A percentile compares a stretch with the other conserved stretches of the same genome.
These are phyloP conservation scores for Beauveria rudraprayagi DNA, from an alignment of 2,329 filamentous ascomycete species.

Conservation along the genomic window DNA sequence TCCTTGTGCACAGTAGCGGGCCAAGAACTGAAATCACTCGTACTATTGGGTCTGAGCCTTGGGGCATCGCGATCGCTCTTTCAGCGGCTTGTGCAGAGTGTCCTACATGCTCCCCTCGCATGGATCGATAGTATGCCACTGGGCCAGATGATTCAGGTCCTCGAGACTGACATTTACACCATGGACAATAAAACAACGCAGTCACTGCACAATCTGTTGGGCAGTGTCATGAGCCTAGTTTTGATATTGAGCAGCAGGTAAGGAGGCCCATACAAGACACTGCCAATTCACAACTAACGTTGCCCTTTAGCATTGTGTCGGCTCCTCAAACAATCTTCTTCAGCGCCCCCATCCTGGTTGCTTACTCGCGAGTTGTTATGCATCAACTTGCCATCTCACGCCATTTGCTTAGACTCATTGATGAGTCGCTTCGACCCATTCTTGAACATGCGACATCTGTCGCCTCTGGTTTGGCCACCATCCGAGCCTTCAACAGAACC, in stretches of 20 bases:
- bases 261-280: background rate
- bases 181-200: conserved; percentile 6
- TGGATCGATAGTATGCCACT: conserved; percentile 11
- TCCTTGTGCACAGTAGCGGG: background rate
- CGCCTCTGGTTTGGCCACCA: conserved; percentile 5
- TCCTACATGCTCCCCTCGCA: conserved; percentile 1
- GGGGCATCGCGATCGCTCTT: conserved; percentile 7
- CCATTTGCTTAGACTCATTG: background rate
- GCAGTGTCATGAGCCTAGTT: background rate
- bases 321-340: background rate
- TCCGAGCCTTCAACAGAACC: conserved; percentile 10
- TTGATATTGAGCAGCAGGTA: conserved; percentile 3
- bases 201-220: background rate
- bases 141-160: conserved; percentile 3
- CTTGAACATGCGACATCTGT: conserved; percentile 1
- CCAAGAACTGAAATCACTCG: background rate
- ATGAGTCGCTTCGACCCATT: background rate
- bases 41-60: background rate
- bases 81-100: background rate
- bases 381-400: background rate
- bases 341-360: background rate
- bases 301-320: background rate
- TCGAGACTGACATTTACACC: conserved; percentile 9
- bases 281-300: background rate
- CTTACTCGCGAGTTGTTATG: background rate